Base-by-base conservation (phyloP, 805 yeast genomes). In the Saturnispora halmiae region DNA sequence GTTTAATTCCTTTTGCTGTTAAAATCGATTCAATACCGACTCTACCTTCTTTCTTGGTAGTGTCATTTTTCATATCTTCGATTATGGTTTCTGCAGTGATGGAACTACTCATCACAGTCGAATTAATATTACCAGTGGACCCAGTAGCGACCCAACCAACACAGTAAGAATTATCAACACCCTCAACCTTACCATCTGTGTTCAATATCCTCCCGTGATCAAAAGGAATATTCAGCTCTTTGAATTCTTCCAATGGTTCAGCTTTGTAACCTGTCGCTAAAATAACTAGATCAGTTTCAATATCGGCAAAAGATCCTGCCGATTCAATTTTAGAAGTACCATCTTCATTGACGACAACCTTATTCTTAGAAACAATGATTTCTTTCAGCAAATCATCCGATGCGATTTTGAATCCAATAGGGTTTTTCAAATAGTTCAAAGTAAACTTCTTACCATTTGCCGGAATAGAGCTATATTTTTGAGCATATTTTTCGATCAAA, bases 111-210 rank as follows among this genome's bases (percentile, higher is more conserved):
- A 80, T 72, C 81, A 90, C 83, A 0, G 97, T 86, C 11, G 84
- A 71, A 14, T 94, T 94, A 48, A 92, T 92, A 3, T 86, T 94
- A 1, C 98, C 98, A 22, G 72, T 72, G 6, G 95, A 82, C 1
- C 95, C 94, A 38, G 73, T 77, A 42, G 82, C 76, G 35, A 87
- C 79, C 98, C 98, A 92, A 0, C 98, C 98, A 7, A 87, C 66
- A 2, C 83, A 78, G 51, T 87, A 90, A 44, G 85, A 62, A 0
- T 85, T 81, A 2, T 53, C 55, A 34, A 48, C 25, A 6, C 40
- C 44, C 3, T 56, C 49, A 33, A 71, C 70, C 30, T 72, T 59
- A 2, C 79, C 81, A 18, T 66, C 55, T 1, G 50, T 45, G 43
- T 72, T 76, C 1, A 65, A 60, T 10, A 77, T 60, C n/a, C 64